phyloP scores from a whole-genome alignment of 1,284 basidiomycete species.

The Heterobasidion occidentale region DNA sequence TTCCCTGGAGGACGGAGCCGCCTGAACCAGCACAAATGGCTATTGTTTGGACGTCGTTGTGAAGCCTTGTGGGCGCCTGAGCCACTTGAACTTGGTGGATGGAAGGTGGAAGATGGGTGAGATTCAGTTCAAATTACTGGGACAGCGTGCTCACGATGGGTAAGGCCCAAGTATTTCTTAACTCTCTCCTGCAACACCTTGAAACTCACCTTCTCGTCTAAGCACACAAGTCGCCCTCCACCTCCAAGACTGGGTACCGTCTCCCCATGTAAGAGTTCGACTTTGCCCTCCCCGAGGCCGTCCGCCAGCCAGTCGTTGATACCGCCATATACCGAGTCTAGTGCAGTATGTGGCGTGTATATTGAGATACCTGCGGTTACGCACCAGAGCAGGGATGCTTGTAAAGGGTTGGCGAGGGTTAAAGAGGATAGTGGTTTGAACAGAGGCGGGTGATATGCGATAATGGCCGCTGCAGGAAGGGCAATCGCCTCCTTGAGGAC shows the following conservation, averaged over 20 bases:
- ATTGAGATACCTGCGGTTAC: conserved; percentile 79
- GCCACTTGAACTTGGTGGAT: conserved; percentile 66
- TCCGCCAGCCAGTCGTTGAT: conserved; percentile 78
- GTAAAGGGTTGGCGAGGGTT: conserved; percentile 74
- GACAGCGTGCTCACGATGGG: conserved; percentile 38
- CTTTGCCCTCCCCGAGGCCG: conserved; percentile 16
- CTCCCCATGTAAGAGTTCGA: conserved; percentile 23
- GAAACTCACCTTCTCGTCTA: conserved; percentile 50
- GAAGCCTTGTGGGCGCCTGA: conserved; percentile 29
- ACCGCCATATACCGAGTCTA: conserved; percentile 78
- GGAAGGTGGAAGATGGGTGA: not conserved
- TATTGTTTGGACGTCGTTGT: conserved; percentile 34
- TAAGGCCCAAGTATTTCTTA: conserved; percentile 60
- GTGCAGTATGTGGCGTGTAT: conserved; percentile 82
- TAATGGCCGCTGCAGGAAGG: conserved; percentile 55
- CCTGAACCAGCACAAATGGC: conserved; percentile 87
- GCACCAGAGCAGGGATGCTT: conserved; percentile 73
- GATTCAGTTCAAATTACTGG: not conserved
- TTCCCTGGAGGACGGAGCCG: conserved; percentile 61
- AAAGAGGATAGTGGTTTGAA: conserved; percentile 77
- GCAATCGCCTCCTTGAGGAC: conserved; percentile 73
- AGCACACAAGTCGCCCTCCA: conserved; percentile 59
- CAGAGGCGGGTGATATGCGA: conserved; percentile 89
- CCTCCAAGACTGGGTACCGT: conserved; percentile 34
- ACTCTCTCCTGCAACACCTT: conserved; percentile 54